phyloP scores from a whole-genome alignment of 2,329 filamentous ascomycete species.

The Botrytis sinoallii region DNA sequence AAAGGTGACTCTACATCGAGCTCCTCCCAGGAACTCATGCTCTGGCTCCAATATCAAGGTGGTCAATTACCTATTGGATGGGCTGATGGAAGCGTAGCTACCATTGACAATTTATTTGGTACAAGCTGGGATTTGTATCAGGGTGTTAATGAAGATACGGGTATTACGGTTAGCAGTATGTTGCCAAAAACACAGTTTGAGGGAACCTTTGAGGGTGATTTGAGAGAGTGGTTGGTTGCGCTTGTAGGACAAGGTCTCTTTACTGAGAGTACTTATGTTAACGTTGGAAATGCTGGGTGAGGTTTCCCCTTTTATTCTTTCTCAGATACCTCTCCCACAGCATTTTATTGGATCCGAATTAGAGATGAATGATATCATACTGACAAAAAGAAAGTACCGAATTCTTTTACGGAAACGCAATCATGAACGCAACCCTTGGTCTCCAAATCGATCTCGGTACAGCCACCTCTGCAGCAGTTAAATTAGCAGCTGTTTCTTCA shows the following conservation, averaged over 20 bases:
- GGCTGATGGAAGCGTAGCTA: neutral
- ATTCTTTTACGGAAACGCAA: constrained; percentile 5
- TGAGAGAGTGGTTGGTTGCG: constrained; percentile 3
- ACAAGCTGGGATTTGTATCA: constrained; percentile 3
- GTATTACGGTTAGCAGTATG: neutral
- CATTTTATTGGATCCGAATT: neutral
- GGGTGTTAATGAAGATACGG: neutral
- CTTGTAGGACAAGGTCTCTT: neutral
- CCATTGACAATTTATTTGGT: neutral
- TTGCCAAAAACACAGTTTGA: neutral
- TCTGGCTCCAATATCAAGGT: constrained; percentile 1
- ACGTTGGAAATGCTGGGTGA: constrained; percentile 7
- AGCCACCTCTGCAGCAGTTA: neutral
- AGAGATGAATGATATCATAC: neutral
- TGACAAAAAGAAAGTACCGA: neutral
- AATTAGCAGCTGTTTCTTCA: neutral
- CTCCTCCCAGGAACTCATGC: constrained; percentile 5
- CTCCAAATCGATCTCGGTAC: neutral
- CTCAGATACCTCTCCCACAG: too few relatives aligned
- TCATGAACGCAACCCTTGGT: neutral
- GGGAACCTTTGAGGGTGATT: neutral
- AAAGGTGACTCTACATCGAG: constrained; percentile 20
- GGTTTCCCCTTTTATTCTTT: neutral
- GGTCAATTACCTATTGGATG: neutral
- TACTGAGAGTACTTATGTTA: neutral